phyloP scores from a whole-genome alignment of 2,329 filamentous ascomycete species.

The Colletotrichum musae region DNA sequence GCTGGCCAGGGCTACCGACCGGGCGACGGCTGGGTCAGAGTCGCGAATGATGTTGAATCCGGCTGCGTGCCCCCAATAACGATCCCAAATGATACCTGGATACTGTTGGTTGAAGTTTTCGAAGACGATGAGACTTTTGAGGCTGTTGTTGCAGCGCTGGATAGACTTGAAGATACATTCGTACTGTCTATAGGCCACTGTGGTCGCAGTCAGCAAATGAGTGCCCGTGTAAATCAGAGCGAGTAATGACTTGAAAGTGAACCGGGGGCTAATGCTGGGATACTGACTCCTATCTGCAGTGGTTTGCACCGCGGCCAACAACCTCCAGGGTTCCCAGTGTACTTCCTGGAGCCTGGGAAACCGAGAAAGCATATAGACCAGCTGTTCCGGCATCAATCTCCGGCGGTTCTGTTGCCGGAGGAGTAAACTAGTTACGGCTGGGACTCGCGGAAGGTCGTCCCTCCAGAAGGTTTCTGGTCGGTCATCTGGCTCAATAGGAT shows the following conservation, averaged over 20 bases:
- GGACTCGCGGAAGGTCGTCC: slow-evolving; percentile 46
- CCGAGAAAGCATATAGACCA: slow-evolving; percentile 49
- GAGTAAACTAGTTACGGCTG: slow-evolving; percentile 49
- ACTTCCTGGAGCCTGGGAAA: slow-evolving; percentile 50
- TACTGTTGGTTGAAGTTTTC: slow-evolving; percentile 52
- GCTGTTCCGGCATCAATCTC: slow-evolving; percentile 47
- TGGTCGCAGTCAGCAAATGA: background rate
- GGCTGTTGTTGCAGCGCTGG: slow-evolving; percentile 19
- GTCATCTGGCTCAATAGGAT: background rate
- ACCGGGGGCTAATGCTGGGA: slow-evolving; percentile 1
- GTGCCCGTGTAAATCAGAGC: background rate
- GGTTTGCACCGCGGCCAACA: slow-evolving; percentile 40
- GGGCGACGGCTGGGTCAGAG: slow-evolving; percentile 42
- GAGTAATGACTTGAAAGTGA: background rate
- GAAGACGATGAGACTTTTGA: slow-evolving; percentile 47
- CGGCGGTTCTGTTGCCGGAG: slow-evolving; percentile 51
- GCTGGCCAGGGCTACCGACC: slow-evolving; percentile 42
- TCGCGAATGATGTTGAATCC: slow-evolving; percentile 40
- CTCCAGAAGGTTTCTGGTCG: slow-evolving; percentile 45
- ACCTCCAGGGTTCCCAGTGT: slow-evolving; percentile 52
- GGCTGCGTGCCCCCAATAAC: slow-evolving; percentile 21
- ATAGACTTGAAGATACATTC: slow-evolving; percentile 26
- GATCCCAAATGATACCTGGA: slow-evolving; percentile 41
- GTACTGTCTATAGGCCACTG: slow-evolving; percentile 2
- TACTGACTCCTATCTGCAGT: slow-evolving; percentile 43